These are phyloP conservation scores for Solanum verrucosum DNA, from an alignment of 257 asterid species.

Conservation along the genomic window DNA sequence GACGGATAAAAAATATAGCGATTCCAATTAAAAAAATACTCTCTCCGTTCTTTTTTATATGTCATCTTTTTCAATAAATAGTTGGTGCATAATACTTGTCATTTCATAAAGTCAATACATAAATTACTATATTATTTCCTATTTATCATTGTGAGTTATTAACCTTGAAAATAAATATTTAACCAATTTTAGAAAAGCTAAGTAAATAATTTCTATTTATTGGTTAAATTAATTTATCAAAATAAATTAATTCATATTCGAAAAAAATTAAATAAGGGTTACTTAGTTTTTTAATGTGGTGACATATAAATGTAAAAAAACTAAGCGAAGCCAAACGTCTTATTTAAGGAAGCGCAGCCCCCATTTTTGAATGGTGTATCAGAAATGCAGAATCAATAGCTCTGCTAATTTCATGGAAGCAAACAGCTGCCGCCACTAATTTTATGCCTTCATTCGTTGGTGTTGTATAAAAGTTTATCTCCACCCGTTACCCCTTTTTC, in stretches of 20 bases:
- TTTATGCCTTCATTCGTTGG: background rate
- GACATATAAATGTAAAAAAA: no score
- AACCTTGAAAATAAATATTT: no score
- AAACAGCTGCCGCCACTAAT: background rate
- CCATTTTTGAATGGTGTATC: background rate
- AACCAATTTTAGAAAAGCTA: background rate
- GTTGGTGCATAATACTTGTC: background rate
- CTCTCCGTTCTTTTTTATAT: no score
- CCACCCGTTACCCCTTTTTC: background rate
- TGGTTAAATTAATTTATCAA: background rate
- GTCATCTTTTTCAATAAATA: no score
- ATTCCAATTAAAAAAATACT: no score
- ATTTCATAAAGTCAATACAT: background rate
- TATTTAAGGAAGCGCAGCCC: background rate
- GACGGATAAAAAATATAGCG: no score
- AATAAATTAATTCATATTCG: no score
- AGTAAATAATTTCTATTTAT: no score
- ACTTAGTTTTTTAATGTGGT: no score
- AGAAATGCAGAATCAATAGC: background rate
- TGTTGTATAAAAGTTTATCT: background rate
- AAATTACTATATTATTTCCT: no score
- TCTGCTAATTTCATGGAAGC: background rate
- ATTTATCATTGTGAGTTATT: no score
- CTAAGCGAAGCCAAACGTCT: no score
- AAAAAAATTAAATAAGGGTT: background rate